phyloP scores from a whole-genome alignment of 768 basidiomycete species.

The Kwoniella pini region DNA sequence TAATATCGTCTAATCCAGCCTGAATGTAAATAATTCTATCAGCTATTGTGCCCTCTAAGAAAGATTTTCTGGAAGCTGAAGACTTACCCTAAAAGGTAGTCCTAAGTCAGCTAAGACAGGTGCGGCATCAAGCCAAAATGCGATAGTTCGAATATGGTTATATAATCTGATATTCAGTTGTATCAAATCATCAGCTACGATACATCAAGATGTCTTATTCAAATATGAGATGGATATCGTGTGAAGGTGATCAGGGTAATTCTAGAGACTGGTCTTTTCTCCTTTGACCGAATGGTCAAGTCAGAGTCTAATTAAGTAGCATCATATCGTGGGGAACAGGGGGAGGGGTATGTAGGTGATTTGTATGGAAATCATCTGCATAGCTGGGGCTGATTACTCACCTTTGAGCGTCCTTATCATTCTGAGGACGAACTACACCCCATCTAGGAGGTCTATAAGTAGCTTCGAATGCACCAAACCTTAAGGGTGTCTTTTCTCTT shows the following conservation, averaged over 20 bases:
- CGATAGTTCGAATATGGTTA: constrained; percentile 52
- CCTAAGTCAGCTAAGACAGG: constrained; percentile 53
- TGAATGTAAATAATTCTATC: constrained; percentile 3
- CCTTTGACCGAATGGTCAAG: constrained; percentile 25
- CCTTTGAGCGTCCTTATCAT: constrained; percentile 51
- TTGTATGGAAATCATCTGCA: no score
- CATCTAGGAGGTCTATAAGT: constrained; percentile 43
- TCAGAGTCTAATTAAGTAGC: constrained; percentile 49
- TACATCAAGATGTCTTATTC: no score
- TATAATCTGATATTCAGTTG: constrained; percentile 51
- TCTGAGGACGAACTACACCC: constrained; percentile 41
- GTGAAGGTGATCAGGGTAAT: constrained; percentile 28
- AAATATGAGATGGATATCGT: neutral
- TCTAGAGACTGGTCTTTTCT: constrained; percentile 30
- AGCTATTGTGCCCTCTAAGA: neutral
- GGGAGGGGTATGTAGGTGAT: neutral
- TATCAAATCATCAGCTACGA: constrained; percentile 1
- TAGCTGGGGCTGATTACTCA: constrained; percentile 37
- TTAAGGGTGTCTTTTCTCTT: constrained; percentile 27
- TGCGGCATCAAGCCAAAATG: constrained; percentile 54
- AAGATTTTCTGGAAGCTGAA: neutral
- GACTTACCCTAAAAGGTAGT: constrained; percentile 52
- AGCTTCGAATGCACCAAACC: constrained; percentile 51
- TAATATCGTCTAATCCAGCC: constrained; percentile 53
- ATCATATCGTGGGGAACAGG: constrained; percentile 28